phyloP scores from a whole-genome alignment of 257 asterid species.

The Verbena officinalis region DNA sequence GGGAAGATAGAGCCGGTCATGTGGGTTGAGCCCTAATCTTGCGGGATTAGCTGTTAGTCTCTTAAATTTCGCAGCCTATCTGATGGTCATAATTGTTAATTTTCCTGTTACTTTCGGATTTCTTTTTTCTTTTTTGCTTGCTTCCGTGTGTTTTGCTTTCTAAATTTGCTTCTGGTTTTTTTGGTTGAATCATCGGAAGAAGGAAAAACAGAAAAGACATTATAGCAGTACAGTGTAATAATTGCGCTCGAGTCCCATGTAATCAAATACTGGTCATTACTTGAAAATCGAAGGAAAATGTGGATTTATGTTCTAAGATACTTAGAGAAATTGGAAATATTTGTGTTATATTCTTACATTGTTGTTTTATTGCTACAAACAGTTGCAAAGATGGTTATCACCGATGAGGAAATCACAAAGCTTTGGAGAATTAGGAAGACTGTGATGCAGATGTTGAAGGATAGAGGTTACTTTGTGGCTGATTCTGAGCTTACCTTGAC shows the following conservation, averaged over 20 bases:
- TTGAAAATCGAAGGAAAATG: neutral
- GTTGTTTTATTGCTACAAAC: neutral
- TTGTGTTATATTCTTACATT: slow-evolving; percentile 6
- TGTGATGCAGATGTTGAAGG: slow-evolving; percentile 55
- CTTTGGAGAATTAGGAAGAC: slow-evolving; percentile 47
- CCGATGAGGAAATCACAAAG: slow-evolving; percentile 49
- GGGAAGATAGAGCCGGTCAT: neutral
- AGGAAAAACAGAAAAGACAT: neutral
- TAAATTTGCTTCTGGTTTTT: neutral
- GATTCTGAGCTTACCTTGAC: slow-evolving; percentile 54
- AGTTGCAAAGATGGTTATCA: slow-evolving; percentile 47
- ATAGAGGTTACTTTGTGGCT: slow-evolving; percentile 47
- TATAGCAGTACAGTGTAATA: neutral
- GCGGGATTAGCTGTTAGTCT: neutral
- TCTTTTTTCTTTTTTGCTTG: too few species aligned
- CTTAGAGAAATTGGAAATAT: slow-evolving; percentile 7
- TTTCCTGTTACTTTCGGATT: neutral
- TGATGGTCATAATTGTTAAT: neutral
- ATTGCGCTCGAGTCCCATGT: neutral
- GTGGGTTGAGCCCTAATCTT: neutral
- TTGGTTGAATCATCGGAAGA: neutral
- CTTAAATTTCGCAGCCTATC: neutral
- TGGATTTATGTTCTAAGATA: neutral
- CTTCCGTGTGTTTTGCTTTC: neutral
- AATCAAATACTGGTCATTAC: neutral